Evolutionary conservation across 352 stramenopile genomes (phyloP), one percentile per base, ranked within the genome.

Genomic region (Peronosclerospora sorghi): DNA sequence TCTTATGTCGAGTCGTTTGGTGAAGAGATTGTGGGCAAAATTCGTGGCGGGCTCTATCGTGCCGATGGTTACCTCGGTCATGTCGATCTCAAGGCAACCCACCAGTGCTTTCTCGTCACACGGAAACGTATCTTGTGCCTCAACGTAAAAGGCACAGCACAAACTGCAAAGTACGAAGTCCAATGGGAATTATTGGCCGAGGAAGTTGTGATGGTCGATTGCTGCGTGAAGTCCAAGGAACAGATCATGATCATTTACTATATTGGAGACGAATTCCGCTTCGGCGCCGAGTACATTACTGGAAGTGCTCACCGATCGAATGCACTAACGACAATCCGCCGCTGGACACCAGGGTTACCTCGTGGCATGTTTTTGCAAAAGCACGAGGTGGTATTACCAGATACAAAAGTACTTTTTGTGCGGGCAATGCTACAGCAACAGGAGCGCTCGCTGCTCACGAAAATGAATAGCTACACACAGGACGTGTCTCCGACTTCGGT

Each of bases 1-100:
- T 94, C 81, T 27, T 94, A 90, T 41, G 71, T 94, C 18, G 76
- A 94, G 41, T 86, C 81, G 1, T 66, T 87, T n/a, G 81, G 81
- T 1, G 81, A 94, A 56, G 81, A 94, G 42, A 79, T 94, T 38
- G 76, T 91, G 26, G 63, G 74, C 32, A 88, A 86, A 37, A 65
- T 94, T 5, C 71, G 72, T 8, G 78, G 76, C 34, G 78, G 75
- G 8, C 66, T 74, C n/a, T 88, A 87, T 35, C 76, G 78, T 28
- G 50, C 44, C 13, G 81, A 94, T 44, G 77, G 78, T 23, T 94
- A 94, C 37, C 38, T 94, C 19, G 81, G 81, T 10, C 76, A 94
- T 36, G 64, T 90, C 2, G 73, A 89, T 27, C 45, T 89, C 8
- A 83, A 85, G 48, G 21, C 35, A 5, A 58, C 48, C 26, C 74